Evolutionary conservation across 345 rosid species (phyloP), one percentile per base, ranked within the genome.

Genomic region (Populus tremula): DNA sequence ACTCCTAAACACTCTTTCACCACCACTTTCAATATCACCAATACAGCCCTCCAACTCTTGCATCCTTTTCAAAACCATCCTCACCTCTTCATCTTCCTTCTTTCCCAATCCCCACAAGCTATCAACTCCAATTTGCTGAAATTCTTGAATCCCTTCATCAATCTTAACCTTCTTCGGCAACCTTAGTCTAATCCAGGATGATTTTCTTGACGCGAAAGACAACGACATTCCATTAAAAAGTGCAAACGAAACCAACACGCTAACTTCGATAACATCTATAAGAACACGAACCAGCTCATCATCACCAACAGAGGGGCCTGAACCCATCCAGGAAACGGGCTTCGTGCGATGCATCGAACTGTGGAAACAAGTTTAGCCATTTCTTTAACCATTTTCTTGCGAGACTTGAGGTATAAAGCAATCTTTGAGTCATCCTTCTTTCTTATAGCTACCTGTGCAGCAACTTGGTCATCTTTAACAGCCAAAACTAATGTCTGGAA

Each of bases 1-100:
- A 50, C 92, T 86, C 82, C 94, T 84, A 31, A 87, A 86, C 36
- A 86, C 88, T 66, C 79, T 87, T 76, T 82, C 86, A 21, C 84
- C 81, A 5, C 79, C 84, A 20, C 56, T 47, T 67, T 85, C 90
- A 35, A 90, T 72, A 17, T 49, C 82, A 27, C 78, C 43, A 47
- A 90, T 73, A 70, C 87, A 81, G 3, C 41, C 80, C 70, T 88
- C 94, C 74, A 87, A 36, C 5, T 81, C 84, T 36, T 77, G 79
- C 89, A 90, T 85, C 70, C 78, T 83, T 76, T 75, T 84, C 83
- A 84, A 67, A 12, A 82, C 83, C 65, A 73, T 62, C 78, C 67
- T 86, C 80, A 84, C 86, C 43, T 87, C 91, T 33, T 83, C 94
- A 14, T 85, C 89, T 45, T 82, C 80, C 71, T 86, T 85, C 66